A percentile compares a stretch with the other conserved stretches of the same genome.
Evolutionary conservation across 1,139 yeast genomes (phyloP).

Genomic region (Taphrina communis): DNA sequence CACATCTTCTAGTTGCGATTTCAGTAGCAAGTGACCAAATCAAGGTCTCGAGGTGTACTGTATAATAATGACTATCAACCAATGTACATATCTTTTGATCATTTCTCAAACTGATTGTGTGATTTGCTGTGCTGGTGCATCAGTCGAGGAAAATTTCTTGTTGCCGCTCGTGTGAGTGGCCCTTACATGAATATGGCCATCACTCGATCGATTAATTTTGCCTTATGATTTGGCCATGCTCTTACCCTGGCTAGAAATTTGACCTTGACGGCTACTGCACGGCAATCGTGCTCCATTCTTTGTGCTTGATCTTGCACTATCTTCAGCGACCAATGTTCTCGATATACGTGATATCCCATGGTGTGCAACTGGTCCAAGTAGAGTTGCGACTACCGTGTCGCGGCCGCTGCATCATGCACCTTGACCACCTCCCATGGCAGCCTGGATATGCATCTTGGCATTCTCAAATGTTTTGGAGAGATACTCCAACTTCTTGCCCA

Average conservation of each 20-base stretch:
- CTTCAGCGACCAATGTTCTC: background rate
- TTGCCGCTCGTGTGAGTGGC: no score
- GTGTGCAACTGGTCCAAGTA: no score
- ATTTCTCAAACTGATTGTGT: background rate
- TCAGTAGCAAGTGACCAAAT: background rate
- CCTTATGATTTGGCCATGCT: no score
- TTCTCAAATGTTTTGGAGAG: conserved; percentile 37
- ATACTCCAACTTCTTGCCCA: conserved; percentile 35
- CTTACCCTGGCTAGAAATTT: no score
- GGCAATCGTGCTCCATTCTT: no score
- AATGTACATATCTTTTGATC: conserved; percentile 1
- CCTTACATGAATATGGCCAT: no score
- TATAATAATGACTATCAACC: conserved; percentile 12
- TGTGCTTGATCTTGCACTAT: no score
- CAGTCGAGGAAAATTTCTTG: background rate
- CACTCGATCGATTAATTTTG: no score
- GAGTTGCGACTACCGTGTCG: background rate
- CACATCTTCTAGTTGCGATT: background rate
- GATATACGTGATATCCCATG: no score
- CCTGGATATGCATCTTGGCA: conserved; percentile 35
- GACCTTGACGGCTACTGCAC: no score
- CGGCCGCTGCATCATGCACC: no score
- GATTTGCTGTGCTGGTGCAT: background rate
- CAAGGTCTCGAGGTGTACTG: conserved; percentile 1
- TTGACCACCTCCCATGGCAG: conserved; percentile 14